A percentile compares a stretch with the other conserved stretches of the same genome.
phyloP scores from a whole-genome alignment of 768 basidiomycete species.

The Suillus americanus region DNA sequence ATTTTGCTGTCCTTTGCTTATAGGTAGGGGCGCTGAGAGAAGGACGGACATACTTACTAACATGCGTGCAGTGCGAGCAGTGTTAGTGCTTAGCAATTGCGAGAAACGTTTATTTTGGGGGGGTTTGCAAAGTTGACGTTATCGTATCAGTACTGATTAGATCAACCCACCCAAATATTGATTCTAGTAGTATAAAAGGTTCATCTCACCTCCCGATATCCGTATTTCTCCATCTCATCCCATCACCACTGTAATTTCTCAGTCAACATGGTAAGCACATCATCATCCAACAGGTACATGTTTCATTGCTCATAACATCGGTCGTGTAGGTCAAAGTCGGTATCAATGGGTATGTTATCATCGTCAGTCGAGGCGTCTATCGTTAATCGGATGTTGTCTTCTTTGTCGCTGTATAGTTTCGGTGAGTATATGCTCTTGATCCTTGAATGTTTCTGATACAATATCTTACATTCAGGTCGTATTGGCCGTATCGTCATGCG shows the following conservation, averaged over 20 bases:
- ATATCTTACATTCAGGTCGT: constrained; percentile 60
- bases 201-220: constrained; percentile 7
- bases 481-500: constrained; percentile 98
- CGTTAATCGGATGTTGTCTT: constrained; percentile 15
- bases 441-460: constrained; percentile 10
- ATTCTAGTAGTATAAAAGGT: constrained; percentile 23
- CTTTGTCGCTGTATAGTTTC: constrained; percentile 50
- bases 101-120: not conserved
- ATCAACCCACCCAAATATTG: constrained; percentile 1
- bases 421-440: constrained; percentile 46
- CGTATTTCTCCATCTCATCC: constrained; percentile 7
- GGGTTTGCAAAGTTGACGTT: not conserved
- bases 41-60: not conserved
- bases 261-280: constrained; percentile 26
- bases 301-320: constrained; percentile 8
- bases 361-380: not conserved
- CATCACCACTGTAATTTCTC: constrained; percentile 9
- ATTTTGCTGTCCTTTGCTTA: not conserved
- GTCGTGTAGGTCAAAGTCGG: constrained; percentile 76
- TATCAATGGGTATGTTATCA: constrained; percentile 82
- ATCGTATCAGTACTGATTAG: constrained; percentile 5
- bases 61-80: not conserved
- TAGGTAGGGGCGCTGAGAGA: not conserved
- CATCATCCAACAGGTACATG: not conserved
- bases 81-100: not conserved